Conservation (phyloP, 1,139 yeast species). For the Kluyveromyces marxianus region DNA sequence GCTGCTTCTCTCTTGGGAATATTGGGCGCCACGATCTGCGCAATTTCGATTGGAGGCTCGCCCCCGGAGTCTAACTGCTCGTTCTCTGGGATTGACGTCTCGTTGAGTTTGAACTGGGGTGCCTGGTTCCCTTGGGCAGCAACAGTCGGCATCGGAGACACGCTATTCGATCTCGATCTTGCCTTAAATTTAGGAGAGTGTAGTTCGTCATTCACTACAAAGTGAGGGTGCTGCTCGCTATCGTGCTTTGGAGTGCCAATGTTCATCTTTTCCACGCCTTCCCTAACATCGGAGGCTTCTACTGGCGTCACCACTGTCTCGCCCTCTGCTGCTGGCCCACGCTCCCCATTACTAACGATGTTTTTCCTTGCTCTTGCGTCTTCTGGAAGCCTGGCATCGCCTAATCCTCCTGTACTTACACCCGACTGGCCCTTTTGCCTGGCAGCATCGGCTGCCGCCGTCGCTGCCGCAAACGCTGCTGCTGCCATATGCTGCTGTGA, state of each 20-base stretch:
- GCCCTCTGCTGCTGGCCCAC: background rate
- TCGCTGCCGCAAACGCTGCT: background rate
- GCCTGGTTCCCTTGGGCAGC: background rate
- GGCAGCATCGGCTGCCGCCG: too few species aligned
- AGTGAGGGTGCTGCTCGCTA: conserved; percentile 72
- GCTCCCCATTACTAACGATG: too few species aligned
- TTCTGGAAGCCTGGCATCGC: too few species aligned
- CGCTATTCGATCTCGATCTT: conserved; percentile 34
- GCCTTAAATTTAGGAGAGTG: conserved; percentile 33
- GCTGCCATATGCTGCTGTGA: background rate
- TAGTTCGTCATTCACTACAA: conserved; percentile 62
- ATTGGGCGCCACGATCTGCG: conserved; percentile 19
- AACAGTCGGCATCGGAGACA: conserved; percentile 23
- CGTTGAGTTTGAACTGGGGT: background rate
- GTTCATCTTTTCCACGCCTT: background rate
- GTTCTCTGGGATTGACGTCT: conserved; percentile 1
- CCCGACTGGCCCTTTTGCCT: too few species aligned
- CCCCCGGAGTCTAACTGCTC: background rate
- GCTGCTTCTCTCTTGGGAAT: conserved; percentile 38
- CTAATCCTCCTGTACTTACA: too few species aligned
- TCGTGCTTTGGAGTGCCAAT: conserved; percentile 37
- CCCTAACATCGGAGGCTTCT: background rate
- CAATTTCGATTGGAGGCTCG: conserved; percentile 3
- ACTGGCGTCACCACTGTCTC: background rate
- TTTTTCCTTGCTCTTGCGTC: too few species aligned